These are phyloP conservation scores for Canavalia gladiata DNA, from an alignment of 306 rosid genomes.

Conservation along the genomic window DNA sequence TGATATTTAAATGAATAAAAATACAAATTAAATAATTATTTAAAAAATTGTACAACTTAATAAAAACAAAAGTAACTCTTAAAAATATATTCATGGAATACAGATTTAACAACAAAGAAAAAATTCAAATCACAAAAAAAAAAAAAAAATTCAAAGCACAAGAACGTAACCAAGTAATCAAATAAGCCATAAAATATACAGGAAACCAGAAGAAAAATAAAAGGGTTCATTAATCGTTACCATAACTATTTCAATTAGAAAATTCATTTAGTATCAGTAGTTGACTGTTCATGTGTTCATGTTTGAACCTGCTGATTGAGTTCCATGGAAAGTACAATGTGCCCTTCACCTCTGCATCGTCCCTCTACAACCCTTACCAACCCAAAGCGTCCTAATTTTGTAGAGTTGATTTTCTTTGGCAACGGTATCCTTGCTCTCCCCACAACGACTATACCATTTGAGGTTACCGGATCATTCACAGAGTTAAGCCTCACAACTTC, in stretches of 20 bases:
- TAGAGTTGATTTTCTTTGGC: not conserved
- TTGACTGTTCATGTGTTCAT: too few relatives aligned
- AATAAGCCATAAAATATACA: too few relatives aligned
- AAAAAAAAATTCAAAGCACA: too few relatives aligned
- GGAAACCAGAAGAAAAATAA: not conserved
- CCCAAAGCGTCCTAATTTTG: not conserved
- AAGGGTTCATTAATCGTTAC: not conserved
- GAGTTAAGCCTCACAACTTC: not conserved
- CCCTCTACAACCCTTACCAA: not conserved
- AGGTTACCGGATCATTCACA: conserved; percentile 3
- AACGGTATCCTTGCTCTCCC: conserved; percentile 31
- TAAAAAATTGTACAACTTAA: too few relatives aligned
- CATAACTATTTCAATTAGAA: not conserved
- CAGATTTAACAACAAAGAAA: too few relatives aligned
- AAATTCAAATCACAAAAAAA: too few relatives aligned
- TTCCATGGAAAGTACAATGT: not conserved
- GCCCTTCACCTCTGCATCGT: not conserved
- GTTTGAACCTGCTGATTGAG: not conserved
- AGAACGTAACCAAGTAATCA: too few relatives aligned
- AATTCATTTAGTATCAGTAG: not conserved
- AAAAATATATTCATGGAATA: too few relatives aligned
- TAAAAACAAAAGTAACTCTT: too few relatives aligned
- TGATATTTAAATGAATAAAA: too few relatives aligned
- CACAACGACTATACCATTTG: not conserved
- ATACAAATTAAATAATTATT: too few relatives aligned